Evolutionary conservation across 2,329 filamentous ascomycete species (phyloP).

Genomic region (Hypoxylon sp.): DNA sequence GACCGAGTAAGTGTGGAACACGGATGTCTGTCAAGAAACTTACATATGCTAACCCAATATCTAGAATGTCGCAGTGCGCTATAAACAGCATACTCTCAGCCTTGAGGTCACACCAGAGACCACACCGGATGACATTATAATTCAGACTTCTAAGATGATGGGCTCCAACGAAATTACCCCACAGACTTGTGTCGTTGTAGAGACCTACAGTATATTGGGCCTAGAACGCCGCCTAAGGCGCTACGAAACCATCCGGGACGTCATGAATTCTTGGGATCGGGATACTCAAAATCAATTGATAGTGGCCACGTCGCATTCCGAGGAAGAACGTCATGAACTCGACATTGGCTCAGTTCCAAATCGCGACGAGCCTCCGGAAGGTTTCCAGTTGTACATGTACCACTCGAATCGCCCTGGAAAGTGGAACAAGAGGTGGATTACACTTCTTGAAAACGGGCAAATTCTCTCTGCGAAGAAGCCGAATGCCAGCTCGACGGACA

Average conservation of each 20-base stretch:
- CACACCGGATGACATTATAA: conserved; percentile 80
- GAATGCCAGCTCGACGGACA: conserved; percentile 71
- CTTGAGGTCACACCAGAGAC: conserved; percentile 83
- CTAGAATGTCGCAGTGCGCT: conserved; percentile 80
- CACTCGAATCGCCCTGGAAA: conserved; percentile 86
- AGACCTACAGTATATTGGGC: conserved; percentile 81
- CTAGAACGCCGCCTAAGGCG: conserved; percentile 86
- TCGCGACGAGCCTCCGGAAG: conserved; percentile 71
- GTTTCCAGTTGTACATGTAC: conserved; percentile 79
- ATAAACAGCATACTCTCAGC: conserved; percentile 76
- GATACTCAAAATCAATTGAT: conserved; percentile 83
- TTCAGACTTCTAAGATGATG: conserved; percentile 74
- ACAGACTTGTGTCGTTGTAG: conserved; percentile 78
- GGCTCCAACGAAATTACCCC: conserved; percentile 74
- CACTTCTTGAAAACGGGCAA: conserved; percentile 81
- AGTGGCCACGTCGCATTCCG: conserved; percentile 72
- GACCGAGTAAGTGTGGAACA: conserved; percentile 74
- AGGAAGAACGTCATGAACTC: conserved; percentile 72
- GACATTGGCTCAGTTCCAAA: conserved; percentile 75
- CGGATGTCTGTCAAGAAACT: conserved; percentile 18
- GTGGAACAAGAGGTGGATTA: conserved; percentile 90
- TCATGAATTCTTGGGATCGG: conserved; percentile 93
- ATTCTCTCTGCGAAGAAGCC: conserved; percentile 78
- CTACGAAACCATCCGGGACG: conserved; percentile 88
- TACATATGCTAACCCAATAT: conserved; percentile 50